Conservation (phyloP, 331 rosid genomes). For the Quercus lobata region DNA sequence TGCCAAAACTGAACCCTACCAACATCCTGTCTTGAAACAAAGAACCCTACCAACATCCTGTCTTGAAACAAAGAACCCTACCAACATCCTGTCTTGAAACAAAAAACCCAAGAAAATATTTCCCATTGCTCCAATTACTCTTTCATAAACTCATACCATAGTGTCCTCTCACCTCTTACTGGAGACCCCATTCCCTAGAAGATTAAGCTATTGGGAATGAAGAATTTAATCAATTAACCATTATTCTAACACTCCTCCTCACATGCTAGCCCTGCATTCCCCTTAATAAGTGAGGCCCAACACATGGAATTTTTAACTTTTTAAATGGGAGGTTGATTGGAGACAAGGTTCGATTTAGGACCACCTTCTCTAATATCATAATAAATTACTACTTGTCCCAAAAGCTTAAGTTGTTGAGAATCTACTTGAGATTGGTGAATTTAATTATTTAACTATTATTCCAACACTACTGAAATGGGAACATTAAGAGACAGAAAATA, state of each 20-base stretch:
- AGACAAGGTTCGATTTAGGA: too few species aligned
- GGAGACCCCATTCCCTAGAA: neutral
- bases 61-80: neutral
- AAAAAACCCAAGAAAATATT: neutral
- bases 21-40: neutral
- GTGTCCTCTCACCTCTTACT: neutral
- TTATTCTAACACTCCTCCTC: too few species aligned
- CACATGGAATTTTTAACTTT: too few species aligned
- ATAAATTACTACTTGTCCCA: too few species aligned
- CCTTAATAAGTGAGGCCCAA: too few species aligned
- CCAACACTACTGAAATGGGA: neutral
- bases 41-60: neutral
- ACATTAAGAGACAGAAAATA: neutral
- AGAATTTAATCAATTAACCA: too few species aligned
- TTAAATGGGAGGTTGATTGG: too few species aligned
- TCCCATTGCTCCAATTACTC: neutral
- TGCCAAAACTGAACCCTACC: neutral
- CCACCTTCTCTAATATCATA: too few species aligned
- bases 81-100: neutral
- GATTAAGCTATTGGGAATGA: too few species aligned
- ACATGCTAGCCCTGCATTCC: too few species aligned
- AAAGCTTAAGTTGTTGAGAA: neutral
- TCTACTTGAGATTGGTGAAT: too few species aligned
- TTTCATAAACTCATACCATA: neutral
- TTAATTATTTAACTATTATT: too few species aligned